Conservation (phyloP, 2,329 filamentous ascomycete species). For the Magnaporthiopsis incrustans region DNA sequence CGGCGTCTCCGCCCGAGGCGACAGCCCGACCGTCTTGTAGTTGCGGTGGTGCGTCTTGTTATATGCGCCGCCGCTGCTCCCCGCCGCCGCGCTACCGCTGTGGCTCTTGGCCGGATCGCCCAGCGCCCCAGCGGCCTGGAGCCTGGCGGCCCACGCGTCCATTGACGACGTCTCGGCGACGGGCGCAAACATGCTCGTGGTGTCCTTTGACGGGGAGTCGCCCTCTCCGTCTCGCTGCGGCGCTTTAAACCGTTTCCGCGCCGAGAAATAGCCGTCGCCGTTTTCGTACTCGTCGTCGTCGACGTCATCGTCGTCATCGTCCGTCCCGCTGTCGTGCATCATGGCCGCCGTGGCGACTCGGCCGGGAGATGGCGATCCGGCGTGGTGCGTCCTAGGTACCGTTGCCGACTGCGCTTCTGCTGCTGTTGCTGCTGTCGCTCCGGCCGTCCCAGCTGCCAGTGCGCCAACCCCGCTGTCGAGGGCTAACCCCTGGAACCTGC, state of each 20-base stretch:
- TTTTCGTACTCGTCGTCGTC: constrained; percentile 1
- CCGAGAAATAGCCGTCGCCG: constrained; percentile 10
- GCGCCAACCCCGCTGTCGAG: constrained; percentile 38
- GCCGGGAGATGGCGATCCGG: not conserved
- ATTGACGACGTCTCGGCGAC: not conserved
- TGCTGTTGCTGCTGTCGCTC: not conserved
- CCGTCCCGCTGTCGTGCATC: constrained; percentile 6
- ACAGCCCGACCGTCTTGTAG: constrained; percentile 4
- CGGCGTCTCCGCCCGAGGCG: constrained; percentile 26
- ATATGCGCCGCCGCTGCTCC: not conserved
- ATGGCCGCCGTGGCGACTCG: constrained; percentile 14
- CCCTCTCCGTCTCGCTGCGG: not conserved
- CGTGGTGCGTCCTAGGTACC: not conserved
- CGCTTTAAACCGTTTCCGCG: constrained; percentile 15
- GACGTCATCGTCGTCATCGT: not conserved
- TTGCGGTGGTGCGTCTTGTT: not conserved
- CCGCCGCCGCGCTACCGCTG: not conserved
- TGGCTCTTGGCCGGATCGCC: not conserved
- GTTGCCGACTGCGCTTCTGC: not conserved
- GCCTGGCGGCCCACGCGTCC: not conserved
- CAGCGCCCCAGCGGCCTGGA: not conserved
- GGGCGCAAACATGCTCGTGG: not conserved
- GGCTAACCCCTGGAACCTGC: constrained; percentile 43
- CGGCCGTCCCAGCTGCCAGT: not conserved
- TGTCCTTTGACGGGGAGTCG: constrained; percentile 5